A percentile compares a stretch with the other conserved stretches of the same genome.
Evolutionary conservation across 495 filamentous ascomycete species (phyloP).

Genomic region (Cercophora sp.): DNA sequence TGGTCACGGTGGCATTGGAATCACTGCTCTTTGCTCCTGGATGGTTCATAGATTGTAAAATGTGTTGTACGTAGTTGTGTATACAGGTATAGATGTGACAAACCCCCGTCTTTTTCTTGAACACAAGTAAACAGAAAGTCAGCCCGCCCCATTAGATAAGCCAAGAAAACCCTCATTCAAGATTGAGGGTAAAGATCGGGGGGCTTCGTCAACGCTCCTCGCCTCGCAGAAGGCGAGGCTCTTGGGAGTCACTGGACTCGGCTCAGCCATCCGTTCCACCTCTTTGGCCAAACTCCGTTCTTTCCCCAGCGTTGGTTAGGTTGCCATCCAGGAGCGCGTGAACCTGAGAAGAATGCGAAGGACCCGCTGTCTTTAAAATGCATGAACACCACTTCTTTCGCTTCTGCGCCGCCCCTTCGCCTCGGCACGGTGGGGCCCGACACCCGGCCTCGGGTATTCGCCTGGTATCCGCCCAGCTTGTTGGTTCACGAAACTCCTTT

Average conservation of each 20-base stretch:
- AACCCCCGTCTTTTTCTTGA: not conserved
- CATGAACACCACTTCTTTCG: not conserved
- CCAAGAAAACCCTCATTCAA: not conserved
- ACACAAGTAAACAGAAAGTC: not conserved
- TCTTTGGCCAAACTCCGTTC: too few relatives aligned
- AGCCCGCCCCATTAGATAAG: not conserved
- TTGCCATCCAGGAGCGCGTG: not conserved
- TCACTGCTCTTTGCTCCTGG: too few relatives aligned
- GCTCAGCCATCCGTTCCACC: too few relatives aligned
- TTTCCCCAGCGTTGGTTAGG: not conserved
- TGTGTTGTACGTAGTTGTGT: too few relatives aligned
- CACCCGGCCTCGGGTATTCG: not conserved
- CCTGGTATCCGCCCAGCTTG: not conserved
- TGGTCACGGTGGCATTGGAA: too few relatives aligned
- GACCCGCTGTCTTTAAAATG: not conserved
- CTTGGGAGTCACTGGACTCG: too few relatives aligned
- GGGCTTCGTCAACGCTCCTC: too few relatives aligned
- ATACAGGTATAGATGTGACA: not conserved
- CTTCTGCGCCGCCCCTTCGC: not conserved
- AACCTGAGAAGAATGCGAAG: not conserved
- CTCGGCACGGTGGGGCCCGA: conserved; percentile 2
- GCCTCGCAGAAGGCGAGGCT: too few relatives aligned
- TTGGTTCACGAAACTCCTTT: not conserved
- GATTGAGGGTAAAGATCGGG: not conserved
- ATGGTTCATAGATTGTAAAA: too few relatives aligned